These are phyloP conservation scores for Aureobasidium namibiae DNA, from an alignment of 2,329 filamentous ascomycete species.

Conservation along the genomic window DNA sequence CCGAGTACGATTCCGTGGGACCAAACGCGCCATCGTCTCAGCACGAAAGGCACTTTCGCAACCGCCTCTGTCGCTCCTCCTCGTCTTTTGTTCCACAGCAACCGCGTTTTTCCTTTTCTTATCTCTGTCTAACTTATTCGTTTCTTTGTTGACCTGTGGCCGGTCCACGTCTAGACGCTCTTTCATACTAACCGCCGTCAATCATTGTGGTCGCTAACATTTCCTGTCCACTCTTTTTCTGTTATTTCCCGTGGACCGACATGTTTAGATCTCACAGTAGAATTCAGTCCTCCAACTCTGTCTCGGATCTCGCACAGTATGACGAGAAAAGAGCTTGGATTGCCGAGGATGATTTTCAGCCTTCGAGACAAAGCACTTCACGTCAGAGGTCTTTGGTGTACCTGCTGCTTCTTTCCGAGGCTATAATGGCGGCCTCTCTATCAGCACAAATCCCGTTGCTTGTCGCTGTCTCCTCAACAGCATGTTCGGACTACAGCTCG, in stretches of 20 bases:
- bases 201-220: not conserved
- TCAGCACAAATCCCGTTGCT: conserved; percentile 40
- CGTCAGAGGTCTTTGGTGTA: conserved; percentile 37
- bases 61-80: not conserved
- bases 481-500: conserved; percentile 36
- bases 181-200: not conserved
- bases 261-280: conserved; percentile 1
- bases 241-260: not conserved
- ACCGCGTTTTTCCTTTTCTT: not conserved
- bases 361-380: not conserved
- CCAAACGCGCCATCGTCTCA: conserved; percentile 3
- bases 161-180: not conserved
- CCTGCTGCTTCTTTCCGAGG: conserved; percentile 40
- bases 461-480: conserved; percentile 32
- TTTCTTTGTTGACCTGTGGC: conserved; percentile 7
- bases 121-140: not conserved
- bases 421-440: conserved; percentile 42
- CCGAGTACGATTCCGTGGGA: not conserved
- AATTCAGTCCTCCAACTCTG: not conserved
- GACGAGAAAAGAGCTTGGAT: conserved; percentile 1
- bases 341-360: not conserved
- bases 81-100: not conserved
- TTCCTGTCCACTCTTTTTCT: not conserved
- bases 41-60: not conserved
- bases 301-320: not conserved